Evolutionary conservation across 768 basidiomycete genomes (phyloP).

Genomic region (Sutorius australiensis): DNA sequence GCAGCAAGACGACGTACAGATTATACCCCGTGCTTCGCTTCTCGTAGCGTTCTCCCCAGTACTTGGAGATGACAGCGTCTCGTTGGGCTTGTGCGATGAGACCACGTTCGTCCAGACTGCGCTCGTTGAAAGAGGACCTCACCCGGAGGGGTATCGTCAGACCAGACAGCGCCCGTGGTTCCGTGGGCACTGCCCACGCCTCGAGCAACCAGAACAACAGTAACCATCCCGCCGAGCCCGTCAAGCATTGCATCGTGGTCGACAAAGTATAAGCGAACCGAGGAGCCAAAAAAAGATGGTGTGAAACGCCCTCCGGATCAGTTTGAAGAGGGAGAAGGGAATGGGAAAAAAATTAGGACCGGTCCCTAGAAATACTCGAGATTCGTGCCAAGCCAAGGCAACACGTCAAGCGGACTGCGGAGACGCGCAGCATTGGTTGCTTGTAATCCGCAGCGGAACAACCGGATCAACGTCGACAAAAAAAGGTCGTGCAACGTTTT

Average conservation of each 20-base stretch:
- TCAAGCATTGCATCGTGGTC: conserved; percentile 12
- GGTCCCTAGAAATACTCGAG: conserved; percentile 4
- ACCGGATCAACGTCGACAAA: no score
- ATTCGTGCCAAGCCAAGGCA: neutral
- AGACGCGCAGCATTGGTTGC: neutral
- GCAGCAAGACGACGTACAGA: conserved; percentile 35
- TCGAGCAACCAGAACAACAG: conserved; percentile 12
- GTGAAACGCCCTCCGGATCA: neutral
- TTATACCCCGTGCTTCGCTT: conserved; percentile 51
- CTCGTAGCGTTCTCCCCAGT: conserved; percentile 31
- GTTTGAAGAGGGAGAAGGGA: neutral
- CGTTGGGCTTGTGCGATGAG: conserved; percentile 43
- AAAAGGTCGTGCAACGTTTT: no score
- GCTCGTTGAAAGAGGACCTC: conserved; percentile 9
- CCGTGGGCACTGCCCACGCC: conserved; percentile 14
- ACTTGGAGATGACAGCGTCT: conserved; percentile 42
- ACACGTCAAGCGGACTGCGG: neutral
- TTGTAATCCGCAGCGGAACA: neutral
- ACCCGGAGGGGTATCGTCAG: conserved; percentile 20
- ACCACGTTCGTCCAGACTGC: conserved; percentile 4
- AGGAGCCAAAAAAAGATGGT: neutral
- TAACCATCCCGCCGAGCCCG: conserved; percentile 3
- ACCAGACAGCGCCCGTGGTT: conserved; percentile 4
- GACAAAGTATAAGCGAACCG: neutral
- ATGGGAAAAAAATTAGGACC: neutral